A percentile compares a stretch with the other conserved stretches of the same genome.
Evolutionary conservation across 2,329 filamentous ascomycete species (phyloP).

Genomic region (Aspergillus awamori): DNA sequence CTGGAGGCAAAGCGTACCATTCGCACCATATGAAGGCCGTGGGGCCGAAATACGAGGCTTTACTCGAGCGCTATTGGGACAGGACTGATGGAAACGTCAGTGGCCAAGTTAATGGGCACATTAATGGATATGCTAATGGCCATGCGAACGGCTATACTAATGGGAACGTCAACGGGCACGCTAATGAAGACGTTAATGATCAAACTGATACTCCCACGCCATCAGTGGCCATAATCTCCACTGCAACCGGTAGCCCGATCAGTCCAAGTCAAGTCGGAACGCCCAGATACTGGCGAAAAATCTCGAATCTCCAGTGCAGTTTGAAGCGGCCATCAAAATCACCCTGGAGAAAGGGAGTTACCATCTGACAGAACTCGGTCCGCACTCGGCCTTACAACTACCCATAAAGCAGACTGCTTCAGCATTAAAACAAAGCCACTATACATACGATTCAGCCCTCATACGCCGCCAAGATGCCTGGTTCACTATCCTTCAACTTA

Average conservation of each 20-base stretch:
- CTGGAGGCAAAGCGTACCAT: not conserved
- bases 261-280: not conserved
- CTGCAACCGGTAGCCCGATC: not conserved
- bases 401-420: not conserved
- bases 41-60: not conserved
- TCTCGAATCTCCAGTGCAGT: not conserved
- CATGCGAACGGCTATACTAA: too few relatives aligned
- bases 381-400: not conserved
- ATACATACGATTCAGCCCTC: not conserved
- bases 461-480: not conserved
- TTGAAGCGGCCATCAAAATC: not conserved
- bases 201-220: too few relatives aligned
- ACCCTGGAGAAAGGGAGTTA: not conserved
- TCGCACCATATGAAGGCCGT: not conserved
- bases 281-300: not conserved
- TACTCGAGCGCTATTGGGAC: not conserved
- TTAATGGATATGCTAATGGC: too few relatives aligned
- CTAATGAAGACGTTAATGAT: too few relatives aligned
- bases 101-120: too few relatives aligned
- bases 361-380: not conserved
- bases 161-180: too few relatives aligned
- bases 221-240: not conserved
- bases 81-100: not conserved
- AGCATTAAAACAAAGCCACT: not conserved
- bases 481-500: not conserved